Evolutionary conservation across 805 yeast species (phyloP), one percentile per base, ranked within the genome.

Genomic region (Ogataea philodendri): DNA sequence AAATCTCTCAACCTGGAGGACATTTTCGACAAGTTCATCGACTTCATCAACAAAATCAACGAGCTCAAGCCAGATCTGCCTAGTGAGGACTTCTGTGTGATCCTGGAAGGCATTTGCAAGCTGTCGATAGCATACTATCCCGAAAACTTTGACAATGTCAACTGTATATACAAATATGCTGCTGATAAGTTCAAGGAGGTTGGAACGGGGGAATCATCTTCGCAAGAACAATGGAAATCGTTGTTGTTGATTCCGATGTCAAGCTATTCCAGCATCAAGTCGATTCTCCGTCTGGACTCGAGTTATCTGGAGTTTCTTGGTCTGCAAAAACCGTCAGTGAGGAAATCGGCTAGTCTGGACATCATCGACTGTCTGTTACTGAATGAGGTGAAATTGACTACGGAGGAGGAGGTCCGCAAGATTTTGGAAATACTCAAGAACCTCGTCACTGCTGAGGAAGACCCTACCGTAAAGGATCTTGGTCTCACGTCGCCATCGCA

Each of bases 41-140:
- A 62, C 9, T 85, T 84, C 55, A 70, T 84, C 39, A 57, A 67
- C 21, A 70, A 70, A 28, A 55, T 88, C 21, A 67, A 70, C 35
- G 67, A 75, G 30, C 59, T 69, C 7, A 76, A 82, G 41, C 82
- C 85, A 1, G 82, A 78, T 31, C 59, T 87, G n/a, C 65, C 86
- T 1, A 53, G 73, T n/a, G 77, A 72, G 18, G 90, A 84, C 41
- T 74, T 76, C 37, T 71, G 84, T 7, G 67, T 72, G 1, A 66
- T 88, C 14, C 63, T 86, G 28, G 81, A 79, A 40, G 74, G 82
- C n/a, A 67, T 85, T 20, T 68, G 82, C 33, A 73, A 72, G 43
- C 59, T 89, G 28, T 70, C 87, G 0, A 65, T 86, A 25, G 66
- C 71, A 4, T 84, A 79, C 62, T 84, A 84, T 52, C 83, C 86